These are phyloP conservation scores for Xylaria grammica DNA, from an alignment of 495 filamentous ascomycete species.

Conservation along the genomic window DNA sequence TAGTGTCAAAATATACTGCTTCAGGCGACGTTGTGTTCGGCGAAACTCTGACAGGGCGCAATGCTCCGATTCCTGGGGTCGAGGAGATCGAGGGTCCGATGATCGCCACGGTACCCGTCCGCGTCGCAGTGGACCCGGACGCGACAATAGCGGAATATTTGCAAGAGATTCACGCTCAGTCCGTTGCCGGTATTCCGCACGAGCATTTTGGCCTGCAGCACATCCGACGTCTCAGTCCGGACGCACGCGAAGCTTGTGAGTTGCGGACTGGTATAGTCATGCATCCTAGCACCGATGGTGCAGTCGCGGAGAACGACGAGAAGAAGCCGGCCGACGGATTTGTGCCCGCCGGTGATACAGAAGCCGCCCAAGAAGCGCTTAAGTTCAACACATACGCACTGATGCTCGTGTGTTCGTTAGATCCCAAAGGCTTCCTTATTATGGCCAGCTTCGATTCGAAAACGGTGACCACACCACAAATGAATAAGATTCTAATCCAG, in stretches of 20 bases:
- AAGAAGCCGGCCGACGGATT: slow-evolving; percentile 56
- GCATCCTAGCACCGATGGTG: slow-evolving; percentile 42
- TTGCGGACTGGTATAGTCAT: slow-evolving; percentile 54
- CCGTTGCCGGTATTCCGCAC: slow-evolving; percentile 60
- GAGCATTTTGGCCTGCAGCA: slow-evolving; percentile 74
- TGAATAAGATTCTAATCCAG: slow-evolving; percentile 41
- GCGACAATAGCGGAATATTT: slow-evolving; percentile 45
- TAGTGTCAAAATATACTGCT: slow-evolving; percentile 58
- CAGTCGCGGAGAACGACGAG: slow-evolving; percentile 32
- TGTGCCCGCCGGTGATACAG: slow-evolving; percentile 50
- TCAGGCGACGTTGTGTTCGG: slow-evolving; percentile 60
- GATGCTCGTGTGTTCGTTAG: slow-evolving; percentile 66
- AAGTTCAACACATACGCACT: slow-evolving; percentile 72
- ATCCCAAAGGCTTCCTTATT: slow-evolving; percentile 59
- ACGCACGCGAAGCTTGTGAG: slow-evolving; percentile 69
- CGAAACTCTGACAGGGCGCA: slow-evolving; percentile 63
- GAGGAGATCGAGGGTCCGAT: slow-evolving; percentile 62
- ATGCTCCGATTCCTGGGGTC: slow-evolving; percentile 55
- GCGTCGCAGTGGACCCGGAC: slow-evolving; percentile 48
- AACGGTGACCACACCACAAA: slow-evolving; percentile 37
- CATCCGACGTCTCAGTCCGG: slow-evolving; percentile 65
- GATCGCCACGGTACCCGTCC: slow-evolving; percentile 69
- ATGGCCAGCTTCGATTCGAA: slow-evolving; percentile 68
- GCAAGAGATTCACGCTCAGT: slow-evolving; percentile 57
- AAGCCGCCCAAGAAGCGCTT: slow-evolving; percentile 65